A percentile compares a stretch with the other conserved stretches of the same genome.
Conservation (phyloP, 2,329 filamentous ascomycete species). For the Aspergillus spinulosporus region DNA sequence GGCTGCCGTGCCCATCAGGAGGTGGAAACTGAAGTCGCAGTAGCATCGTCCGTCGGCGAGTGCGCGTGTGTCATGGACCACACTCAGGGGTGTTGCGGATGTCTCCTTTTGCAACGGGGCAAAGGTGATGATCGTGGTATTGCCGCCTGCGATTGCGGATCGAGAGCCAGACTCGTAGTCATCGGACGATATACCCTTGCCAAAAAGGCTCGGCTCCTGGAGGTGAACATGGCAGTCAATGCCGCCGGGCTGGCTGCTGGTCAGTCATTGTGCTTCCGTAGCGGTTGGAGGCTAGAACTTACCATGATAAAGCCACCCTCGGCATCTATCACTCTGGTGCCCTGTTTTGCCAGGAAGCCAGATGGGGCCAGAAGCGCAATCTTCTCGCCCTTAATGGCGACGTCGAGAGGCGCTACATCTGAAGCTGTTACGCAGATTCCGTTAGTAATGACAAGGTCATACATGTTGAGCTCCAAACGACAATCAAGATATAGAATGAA, state of each 20-base stretch:
- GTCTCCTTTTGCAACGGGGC: background rate
- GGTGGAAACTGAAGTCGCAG: conserved; percentile 1
- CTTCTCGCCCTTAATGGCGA: background rate
- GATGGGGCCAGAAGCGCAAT: background rate
- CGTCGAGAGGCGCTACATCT: background rate
- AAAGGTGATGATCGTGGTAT: background rate
- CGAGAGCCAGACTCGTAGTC: background rate
- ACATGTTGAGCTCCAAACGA: background rate
- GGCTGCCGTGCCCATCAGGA: background rate
- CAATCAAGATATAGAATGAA: background rate
- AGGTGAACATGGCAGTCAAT: background rate
- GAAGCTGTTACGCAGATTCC: background rate
- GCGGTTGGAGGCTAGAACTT: background rate
- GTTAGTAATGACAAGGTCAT: conserved; percentile 1
- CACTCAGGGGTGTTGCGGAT: background rate
- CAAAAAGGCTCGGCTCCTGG: background rate
- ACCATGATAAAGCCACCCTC: background rate
- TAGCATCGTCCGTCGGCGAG: background rate
- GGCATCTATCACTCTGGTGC: background rate
- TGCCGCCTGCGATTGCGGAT: conserved; percentile 1
- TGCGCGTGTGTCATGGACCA: background rate
- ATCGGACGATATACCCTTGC: background rate
- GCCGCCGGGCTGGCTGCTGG: background rate
- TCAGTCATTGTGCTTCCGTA: background rate
- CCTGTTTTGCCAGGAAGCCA: background rate